phyloP scores from a whole-genome alignment of 2,329 filamentous ascomycete genomes.

The Aspergillus piperis region DNA sequence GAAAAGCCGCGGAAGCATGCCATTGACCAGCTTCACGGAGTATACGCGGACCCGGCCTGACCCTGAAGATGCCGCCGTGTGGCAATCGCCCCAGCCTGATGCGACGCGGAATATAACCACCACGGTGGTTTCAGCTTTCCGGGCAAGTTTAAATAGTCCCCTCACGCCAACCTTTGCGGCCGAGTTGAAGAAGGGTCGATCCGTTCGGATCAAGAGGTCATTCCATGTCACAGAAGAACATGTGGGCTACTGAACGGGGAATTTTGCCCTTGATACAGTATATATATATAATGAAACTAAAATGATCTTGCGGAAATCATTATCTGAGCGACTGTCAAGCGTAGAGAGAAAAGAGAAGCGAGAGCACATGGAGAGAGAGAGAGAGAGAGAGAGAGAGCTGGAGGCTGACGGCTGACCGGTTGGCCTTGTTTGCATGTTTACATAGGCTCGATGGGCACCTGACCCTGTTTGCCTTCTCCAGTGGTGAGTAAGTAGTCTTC shows the following conservation, averaged over 20 bases:
- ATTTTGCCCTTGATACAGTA: no score
- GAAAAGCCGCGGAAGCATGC: neutral
- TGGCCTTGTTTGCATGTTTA: no score
- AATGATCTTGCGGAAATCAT: no score
- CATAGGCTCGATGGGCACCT: no score
- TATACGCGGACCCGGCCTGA: neutral
- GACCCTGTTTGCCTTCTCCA: no score
- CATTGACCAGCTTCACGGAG: neutral
- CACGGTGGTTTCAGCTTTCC: neutral
- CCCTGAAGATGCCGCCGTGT: neutral
- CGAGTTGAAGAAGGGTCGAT: neutral
- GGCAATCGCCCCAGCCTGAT: neutral
- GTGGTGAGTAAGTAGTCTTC: no score
- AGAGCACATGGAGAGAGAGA: no score
- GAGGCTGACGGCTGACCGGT: no score
- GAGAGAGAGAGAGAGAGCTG: no score
- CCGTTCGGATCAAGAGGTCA: neutral
- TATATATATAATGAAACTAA: no score
- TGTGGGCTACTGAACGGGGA: neutral
- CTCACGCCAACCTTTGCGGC: neutral
- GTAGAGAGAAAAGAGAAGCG: no score
- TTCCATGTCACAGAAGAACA: neutral
- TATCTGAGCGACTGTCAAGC: no score
- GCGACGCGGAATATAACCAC: neutral
- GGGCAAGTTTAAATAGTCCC: neutral